Conservation (phyloP, 768 basidiomycete species). For the Porphyrellus cyaneotinctus region DNA sequence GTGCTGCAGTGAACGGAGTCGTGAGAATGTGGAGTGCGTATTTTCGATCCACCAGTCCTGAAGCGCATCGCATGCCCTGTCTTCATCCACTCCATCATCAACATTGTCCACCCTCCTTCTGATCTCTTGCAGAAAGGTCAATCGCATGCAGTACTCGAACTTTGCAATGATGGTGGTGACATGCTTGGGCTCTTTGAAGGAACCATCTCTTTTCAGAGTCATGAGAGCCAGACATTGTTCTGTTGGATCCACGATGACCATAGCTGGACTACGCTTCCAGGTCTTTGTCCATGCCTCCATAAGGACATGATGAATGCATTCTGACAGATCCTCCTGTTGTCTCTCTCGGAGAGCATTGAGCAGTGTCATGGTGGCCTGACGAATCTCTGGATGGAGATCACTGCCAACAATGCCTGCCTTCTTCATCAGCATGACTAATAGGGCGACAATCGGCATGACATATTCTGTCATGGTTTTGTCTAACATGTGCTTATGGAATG, state of each 20-base stretch:
- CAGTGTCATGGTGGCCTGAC: no score
- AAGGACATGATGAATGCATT: conserved; percentile 6
- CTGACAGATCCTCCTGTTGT: no score
- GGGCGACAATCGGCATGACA: no score
- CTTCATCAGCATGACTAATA: no score
- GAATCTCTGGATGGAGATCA: no score
- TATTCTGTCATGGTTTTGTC: conserved; percentile 13
- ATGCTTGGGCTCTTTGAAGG: conserved; percentile 15
- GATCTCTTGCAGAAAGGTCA: conserved; percentile 9
- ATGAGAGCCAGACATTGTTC: neutral
- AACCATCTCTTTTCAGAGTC: neutral
- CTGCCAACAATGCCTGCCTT: neutral
- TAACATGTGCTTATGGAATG: conserved; percentile 21
- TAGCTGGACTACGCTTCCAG: conserved; percentile 6
- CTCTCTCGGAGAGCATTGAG: no score
- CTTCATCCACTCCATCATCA: no score
- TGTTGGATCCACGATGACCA: neutral
- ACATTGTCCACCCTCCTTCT: neutral
- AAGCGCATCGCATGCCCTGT: neutral
- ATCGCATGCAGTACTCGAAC: conserved; percentile 3
- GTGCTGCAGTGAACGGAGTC: conserved; percentile 7
- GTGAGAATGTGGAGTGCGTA: neutral
- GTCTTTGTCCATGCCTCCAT: conserved; percentile 6
- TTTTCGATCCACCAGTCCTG: neutral
- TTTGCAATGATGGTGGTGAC: conserved; percentile 9